Base-by-base conservation (phyloP, 306 rosid species). In the Inga oerstediana region DNA sequence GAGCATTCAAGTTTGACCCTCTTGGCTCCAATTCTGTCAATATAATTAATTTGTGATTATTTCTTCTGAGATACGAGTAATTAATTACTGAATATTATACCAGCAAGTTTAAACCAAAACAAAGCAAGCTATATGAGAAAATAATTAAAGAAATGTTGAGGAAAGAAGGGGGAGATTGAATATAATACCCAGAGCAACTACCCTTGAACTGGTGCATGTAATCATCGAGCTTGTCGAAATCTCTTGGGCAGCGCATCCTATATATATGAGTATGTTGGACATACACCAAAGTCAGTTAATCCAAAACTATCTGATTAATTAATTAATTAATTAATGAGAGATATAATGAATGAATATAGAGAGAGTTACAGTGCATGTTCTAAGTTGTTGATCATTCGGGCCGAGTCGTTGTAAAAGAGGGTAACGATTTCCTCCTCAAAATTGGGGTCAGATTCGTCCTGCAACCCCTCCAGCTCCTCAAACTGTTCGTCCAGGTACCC, bases 181-280 rank as follows among this genome's bases (percentile, higher is more conserved):
- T 61, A 7, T 10, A 52, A 52, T 77, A 93, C 98, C 98, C 91
- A 66, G 98, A 85, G 92, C 84, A 81, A 51, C 98, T 93, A 7
- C 98, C 98, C 90, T 85, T 90, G 87, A 93, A 92, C 76, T 93
- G 97, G 86, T 90, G 98, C 97, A 93, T 87, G 86, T 66, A 80
- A 84, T 85, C 81, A 10, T 90, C 97, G 52, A 92, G 92, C 84
- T 79, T 89, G 49, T 80, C 14, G 67, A 91, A 93, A 76, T 90
- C 87, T 15, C 78, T 37, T 3, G 92, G 93, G 41, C 46, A 75
- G 48, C 78, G 85, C 52, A 34, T 80, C 89, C 98, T 93, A 52
- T 51, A 15, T 51, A 15, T 4, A 16, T 49, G 11, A 10, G 15
- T 19, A 20, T 20, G 62, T 56, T 54, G 24, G 24, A 54, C 2